phyloP scores from a whole-genome alignment of 2,329 filamentous ascomycete genomes.

The Colletotrichum brevisporum region DNA sequence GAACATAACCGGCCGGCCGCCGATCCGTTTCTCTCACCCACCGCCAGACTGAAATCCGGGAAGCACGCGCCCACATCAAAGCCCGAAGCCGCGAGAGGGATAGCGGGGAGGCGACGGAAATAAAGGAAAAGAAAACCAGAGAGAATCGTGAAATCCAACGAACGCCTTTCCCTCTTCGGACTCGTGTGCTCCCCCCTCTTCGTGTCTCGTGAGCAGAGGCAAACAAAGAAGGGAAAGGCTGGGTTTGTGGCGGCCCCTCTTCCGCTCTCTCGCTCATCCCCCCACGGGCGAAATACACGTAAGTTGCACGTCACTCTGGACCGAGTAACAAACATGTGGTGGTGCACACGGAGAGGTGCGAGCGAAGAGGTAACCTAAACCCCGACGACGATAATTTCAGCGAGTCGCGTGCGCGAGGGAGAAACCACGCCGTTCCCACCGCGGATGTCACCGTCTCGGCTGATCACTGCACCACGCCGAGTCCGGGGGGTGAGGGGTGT shows the following conservation, averaged over 20 bases:
- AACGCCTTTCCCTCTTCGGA: conserved; percentile 6
- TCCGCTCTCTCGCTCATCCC: background rate
- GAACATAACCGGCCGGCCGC: conserved; percentile 30
- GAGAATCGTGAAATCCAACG: background rate
- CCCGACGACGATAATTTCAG: conserved; percentile 28
- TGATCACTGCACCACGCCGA: conserved; percentile 28
- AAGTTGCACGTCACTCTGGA: conserved; percentile 16
- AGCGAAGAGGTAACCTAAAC: too few species aligned
- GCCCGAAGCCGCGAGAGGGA: conserved; percentile 1
- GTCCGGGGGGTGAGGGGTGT: background rate
- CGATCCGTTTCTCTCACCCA: conserved; percentile 16
- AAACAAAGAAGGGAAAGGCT: background rate
- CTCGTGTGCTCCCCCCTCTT: background rate
- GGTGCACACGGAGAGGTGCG: background rate
- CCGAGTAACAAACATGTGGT: background rate
- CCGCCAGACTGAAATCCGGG: conserved; percentile 8
- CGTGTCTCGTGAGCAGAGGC: background rate
- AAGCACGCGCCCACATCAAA: background rate
- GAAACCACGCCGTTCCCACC: conserved; percentile 35
- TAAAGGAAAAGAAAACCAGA: too few species aligned
- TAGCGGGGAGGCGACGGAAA: conserved; percentile 16
- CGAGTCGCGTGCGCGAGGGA: conserved; percentile 18
- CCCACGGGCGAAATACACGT: conserved; percentile 7
- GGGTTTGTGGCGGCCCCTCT: too few species aligned
- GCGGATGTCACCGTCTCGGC: conserved; percentile 32